Base-by-base conservation (phyloP, 768 basidiomycete species). In the Mycena albidolilacea region DNA sequence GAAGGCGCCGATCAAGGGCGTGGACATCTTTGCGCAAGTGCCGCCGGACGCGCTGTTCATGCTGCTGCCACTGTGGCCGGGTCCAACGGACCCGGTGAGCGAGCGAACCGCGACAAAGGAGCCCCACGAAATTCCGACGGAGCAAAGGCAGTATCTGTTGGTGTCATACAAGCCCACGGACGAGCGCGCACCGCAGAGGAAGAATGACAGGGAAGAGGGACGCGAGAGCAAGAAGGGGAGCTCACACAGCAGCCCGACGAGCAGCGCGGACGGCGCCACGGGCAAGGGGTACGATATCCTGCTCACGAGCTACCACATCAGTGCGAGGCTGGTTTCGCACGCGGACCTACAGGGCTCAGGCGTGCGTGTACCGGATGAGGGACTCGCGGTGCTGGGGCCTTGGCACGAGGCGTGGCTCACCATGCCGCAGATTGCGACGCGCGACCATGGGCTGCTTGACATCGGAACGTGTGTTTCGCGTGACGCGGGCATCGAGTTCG, bases 31-130 rank as follows among this genome's bases (percentile, higher is more conserved):
- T 68, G 85, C 88, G 43, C 84, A 89, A 43, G 85, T 95, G 46
- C 92, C 92, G 0, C 81, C 87, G 7, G 93, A 95, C 15, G 89
- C 90, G 30, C 84, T 95, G 64, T 94, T 92, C 79, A 95, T 96
- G 95, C 87, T 95, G 35, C 85, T 96, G 19, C 95, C 95, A 17
- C 85, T 96, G n/a, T 96, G 94, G 94, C 90, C 92, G 10, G 88
- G 91, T 19, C 92, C 93, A 75, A 93, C 90, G 1, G 93, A 93
- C 79, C 78, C 87, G 0, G 76, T 78, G 41, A 82, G 84, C 15
- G 75, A 75, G 52, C 57, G 73, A 78, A 59, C 69, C 71, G 69
- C 78, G 78, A 76, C 76, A 61, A 23, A 46, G 67, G 11, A 71
- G 78, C 64, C 82, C 80, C 21, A 79, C 5, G 76, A 82, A 41